Evolutionary conservation across 1,284 basidiomycete genomes (phyloP).

Genomic region (Anthracocystis panici-leucophaei): DNA sequence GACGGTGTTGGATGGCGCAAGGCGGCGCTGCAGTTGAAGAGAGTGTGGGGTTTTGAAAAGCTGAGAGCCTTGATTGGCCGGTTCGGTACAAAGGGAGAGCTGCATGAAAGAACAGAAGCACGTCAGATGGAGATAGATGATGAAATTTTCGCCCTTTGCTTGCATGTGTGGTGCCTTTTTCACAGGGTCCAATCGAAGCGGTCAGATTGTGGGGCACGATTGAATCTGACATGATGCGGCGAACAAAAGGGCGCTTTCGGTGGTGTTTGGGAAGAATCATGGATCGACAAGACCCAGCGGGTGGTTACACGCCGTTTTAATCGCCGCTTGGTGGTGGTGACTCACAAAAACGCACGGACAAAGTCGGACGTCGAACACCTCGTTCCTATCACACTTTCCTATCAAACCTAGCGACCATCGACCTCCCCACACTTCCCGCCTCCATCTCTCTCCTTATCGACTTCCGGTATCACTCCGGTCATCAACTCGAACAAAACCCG

Average conservation of each 20-base stretch:
- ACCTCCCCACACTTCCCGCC: background rate
- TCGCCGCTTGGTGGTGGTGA: no score
- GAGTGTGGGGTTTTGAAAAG: conserved; percentile 11
- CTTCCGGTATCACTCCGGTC: background rate
- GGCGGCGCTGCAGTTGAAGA: background rate
- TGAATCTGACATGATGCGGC: no score
- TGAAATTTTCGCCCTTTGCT: conserved; percentile 20
- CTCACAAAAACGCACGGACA: conserved; percentile 2
- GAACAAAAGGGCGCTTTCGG: background rate
- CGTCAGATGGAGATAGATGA: conserved; percentile 36
- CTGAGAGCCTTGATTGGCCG: conserved; percentile 16
- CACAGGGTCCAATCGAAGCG: conserved; percentile 13
- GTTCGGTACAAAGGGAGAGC: background rate
- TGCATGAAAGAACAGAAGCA: conserved; percentile 11
- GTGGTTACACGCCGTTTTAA: no score
- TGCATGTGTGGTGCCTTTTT: background rate
- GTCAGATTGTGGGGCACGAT: background rate
- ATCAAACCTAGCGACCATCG: no score
- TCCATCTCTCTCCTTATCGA: background rate
- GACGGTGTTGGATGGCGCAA: conserved; percentile 6
- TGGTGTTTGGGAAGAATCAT: no score
- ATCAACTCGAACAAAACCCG: background rate
- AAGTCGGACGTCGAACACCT: no score
- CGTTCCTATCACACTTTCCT: no score
- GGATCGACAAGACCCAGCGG: no score